A percentile compares a stretch with the other conserved stretches of the same genome.
phyloP scores from a whole-genome alignment of 1,139 yeast species.

The Debaryomyces sp. region DNA sequence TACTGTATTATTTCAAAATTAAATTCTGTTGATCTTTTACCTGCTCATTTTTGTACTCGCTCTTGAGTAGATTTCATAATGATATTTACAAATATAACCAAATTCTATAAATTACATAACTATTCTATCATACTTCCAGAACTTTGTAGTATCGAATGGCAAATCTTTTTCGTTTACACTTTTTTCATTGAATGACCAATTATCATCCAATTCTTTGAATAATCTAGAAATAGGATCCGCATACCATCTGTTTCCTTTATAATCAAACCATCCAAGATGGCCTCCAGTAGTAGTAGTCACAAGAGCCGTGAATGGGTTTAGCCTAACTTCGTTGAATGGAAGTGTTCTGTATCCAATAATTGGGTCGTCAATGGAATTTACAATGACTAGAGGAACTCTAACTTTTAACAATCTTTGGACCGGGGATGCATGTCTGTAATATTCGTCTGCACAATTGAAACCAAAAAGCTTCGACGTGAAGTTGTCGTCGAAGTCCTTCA shows the following conservation, averaged over 20 bases:
- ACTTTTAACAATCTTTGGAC: conserved; percentile 49
- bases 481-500: conserved; percentile 51
- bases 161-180: conserved; percentile 19
- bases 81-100: background rate
- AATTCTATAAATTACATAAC: conserved; percentile 6
- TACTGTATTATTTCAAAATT: background rate
- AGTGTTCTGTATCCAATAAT: conserved; percentile 54
- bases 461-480: conserved; percentile 60
- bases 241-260: conserved; percentile 57
- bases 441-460: conserved; percentile 53
- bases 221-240: conserved; percentile 39
- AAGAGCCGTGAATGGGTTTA: conserved; percentile 71
- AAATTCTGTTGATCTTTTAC: background rate
- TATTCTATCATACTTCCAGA: conserved; percentile 38
- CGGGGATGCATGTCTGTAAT: conserved; percentile 58
- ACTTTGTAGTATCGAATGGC: conserved; percentile 30
- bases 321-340: conserved; percentile 60
- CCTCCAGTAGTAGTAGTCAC: conserved; percentile 83
- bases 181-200: conserved; percentile 24
- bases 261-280: conserved; percentile 67
- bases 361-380: conserved; percentile 60
- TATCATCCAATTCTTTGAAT: conserved; percentile 34
- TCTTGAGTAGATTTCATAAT: background rate
- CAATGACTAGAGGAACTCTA: conserved; percentile 54
- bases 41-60: background rate